Base-by-base conservation (phyloP, 2,329 filamentous ascomycete genomes). In the Verticillium longisporum region DNA sequence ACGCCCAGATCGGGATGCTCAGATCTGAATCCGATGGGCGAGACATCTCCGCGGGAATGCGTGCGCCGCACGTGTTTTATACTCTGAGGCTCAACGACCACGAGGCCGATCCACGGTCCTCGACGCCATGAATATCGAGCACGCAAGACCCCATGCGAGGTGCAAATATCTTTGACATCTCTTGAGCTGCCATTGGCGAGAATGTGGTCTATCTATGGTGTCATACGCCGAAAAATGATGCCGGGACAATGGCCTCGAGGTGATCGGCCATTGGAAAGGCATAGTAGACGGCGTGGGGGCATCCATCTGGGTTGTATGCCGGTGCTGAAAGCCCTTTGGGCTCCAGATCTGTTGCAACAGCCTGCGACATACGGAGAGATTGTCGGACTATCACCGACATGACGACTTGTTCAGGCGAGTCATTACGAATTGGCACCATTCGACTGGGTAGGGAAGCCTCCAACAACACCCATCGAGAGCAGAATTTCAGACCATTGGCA, bases 141-240 rank as follows among this genome's bases (percentile, higher is more conserved):
- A 50, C 41, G 41, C n/a, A 50, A 50, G n/a, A 50, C n/a, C 41
- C 41, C 41, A 21, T 50, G 41, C 41, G 4, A 18, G 21, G n/a
- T 1, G 41, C 18, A 10, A 50, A 50, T 21, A 50, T 18, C 41
- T 21, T 50, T 50, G 41, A 50, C 41, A 50, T 50, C 41, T 11
- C 41, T 50, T 1, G 18, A 26, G 41, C 41, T 50, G 41, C 41
- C 41, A 50, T 50, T 58, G 56, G 56, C 7, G 18, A n/a, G 56
- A 5, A 11, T 6, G n/a, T 26, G 18, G 56, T 38, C 61, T 63
- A 64, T 65, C 61, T 60, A 65, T 65, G 64, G 59, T 64, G 64
- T 60, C 64, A 65, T 65, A 18, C 56, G 33, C 38, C 33, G 56
- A 14, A 34, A 33, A 11, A 65, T 65, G 57, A 59, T 62, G 60